phyloP scores from a whole-genome alignment of 768 basidiomycete genomes.

The Russula emetica region DNA sequence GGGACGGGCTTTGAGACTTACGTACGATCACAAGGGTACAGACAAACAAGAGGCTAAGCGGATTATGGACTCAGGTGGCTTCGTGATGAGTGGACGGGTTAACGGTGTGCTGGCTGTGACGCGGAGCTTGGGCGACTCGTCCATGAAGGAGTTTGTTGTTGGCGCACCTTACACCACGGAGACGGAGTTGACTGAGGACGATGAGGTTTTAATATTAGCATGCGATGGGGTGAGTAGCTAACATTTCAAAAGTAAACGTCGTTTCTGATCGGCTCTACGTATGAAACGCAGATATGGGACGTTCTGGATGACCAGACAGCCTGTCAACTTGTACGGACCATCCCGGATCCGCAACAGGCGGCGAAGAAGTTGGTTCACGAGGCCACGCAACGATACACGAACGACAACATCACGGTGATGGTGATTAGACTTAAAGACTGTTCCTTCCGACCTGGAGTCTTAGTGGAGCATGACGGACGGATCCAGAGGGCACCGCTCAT shows the following conservation, averaged over 20 bases:
- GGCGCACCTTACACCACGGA: constrained; percentile 99
- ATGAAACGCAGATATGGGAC: constrained; percentile 79
- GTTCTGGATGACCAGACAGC: constrained; percentile 88
- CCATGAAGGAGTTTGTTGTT: constrained; percentile 99
- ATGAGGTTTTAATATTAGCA: constrained; percentile 92
- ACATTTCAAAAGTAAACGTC: neutral
- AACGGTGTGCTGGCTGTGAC: constrained; percentile 98
- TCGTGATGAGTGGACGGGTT: constrained; percentile 97
- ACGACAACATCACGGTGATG: constrained; percentile 91
- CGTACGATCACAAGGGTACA: constrained; percentile 98
- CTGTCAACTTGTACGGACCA: constrained; percentile 72
- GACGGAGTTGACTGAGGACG: constrained; percentile 82
- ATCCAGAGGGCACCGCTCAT: constrained; percentile 11
- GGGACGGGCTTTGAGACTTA: constrained; percentile 87
- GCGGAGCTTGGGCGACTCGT: constrained; percentile 89
- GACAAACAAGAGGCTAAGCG: constrained; percentile 97
- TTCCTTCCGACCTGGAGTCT: constrained; percentile 29
- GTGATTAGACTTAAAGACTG: constrained; percentile 76
- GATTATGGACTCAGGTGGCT: constrained; percentile 96
- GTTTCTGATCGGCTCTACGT: neutral
- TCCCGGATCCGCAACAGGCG: constrained; percentile 78
- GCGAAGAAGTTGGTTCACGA: constrained; percentile 71
- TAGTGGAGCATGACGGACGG: constrained; percentile 21
- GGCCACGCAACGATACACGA: constrained; percentile 83
- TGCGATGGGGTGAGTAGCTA: constrained; percentile 84